Evolutionary conservation across 2,329 filamentous ascomycete species (phyloP).

Genomic region (Alternaria novae-zelandiae): DNA sequence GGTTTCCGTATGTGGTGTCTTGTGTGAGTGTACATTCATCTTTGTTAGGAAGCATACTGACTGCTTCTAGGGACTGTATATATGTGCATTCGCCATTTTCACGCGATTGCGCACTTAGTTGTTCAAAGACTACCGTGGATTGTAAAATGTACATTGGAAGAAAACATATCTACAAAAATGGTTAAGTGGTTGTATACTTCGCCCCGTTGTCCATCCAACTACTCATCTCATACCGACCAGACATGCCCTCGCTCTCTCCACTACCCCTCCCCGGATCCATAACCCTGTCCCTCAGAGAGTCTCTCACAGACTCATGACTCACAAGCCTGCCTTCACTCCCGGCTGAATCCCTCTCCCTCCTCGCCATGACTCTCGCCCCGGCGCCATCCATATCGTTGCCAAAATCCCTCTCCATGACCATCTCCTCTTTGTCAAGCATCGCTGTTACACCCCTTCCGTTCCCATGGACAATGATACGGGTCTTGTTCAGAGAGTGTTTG

Average conservation of each 20-base stretch:
- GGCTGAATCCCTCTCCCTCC: slow-evolving; percentile 14
- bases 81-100: slow-evolving; percentile 7
- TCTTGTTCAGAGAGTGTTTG: slow-evolving; percentile 42
- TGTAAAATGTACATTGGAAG: neutral
- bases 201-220: slow-evolving; percentile 1
- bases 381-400: neutral
- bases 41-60: neutral
- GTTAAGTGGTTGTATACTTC: neutral
- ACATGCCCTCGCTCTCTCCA: slow-evolving; percentile 11
- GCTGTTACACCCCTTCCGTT: slow-evolving; percentile 38
- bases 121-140: neutral
- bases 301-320: slow-evolving; percentile 3
- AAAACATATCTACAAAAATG: neutral
- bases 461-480: slow-evolving; percentile 39
- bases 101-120: slow-evolving; percentile 1
- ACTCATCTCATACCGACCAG: neutral
- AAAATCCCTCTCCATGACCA: slow-evolving; percentile 10
- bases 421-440: slow-evolving; percentile 38
- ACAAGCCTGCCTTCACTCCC: slow-evolving; percentile 6
- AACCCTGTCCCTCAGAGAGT: slow-evolving; percentile 8
- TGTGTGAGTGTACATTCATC: slow-evolving; percentile 30
- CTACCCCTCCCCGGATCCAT: slow-evolving; percentile 5
- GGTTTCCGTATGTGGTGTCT: slow-evolving; percentile 46
- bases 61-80: slow-evolving; percentile 13
- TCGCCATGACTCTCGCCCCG: neutral